A percentile compares a stretch with the other conserved stretches of the same genome.
Conservation (phyloP, 805 yeast genomes). For the Saccharomyces jurei region DNA sequence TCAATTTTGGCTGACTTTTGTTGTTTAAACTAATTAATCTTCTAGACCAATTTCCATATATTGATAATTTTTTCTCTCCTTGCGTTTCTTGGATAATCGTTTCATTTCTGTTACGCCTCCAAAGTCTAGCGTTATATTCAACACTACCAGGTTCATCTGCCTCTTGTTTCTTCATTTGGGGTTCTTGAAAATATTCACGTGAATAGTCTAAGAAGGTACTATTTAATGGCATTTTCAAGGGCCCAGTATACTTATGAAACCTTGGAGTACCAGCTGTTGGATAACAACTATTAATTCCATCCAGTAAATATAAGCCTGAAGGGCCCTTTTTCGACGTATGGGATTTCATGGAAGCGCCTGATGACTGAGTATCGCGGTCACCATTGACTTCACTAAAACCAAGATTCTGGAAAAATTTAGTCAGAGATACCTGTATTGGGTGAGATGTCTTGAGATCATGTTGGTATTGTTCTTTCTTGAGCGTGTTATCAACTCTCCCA, state of each 20-base stretch:
- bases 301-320: slow-evolving; percentile 18
- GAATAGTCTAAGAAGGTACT: slow-evolving; percentile 67
- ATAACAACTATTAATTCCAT: slow-evolving; percentile 35
- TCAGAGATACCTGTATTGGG: slow-evolving; percentile 18
- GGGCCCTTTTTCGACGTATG: slow-evolving; percentile 18
- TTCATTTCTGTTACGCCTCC: slow-evolving; percentile 90
- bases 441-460: not conserved
- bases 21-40: slow-evolving; percentile 53
- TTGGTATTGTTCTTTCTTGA: not conserved
- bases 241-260: slow-evolving; percentile 29
- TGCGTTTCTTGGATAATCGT: slow-evolving; percentile 81
- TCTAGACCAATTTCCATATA: slow-evolving; percentile 80
- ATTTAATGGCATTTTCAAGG: slow-evolving; percentile 40
- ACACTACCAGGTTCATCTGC: slow-evolving; percentile 88
- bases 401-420: slow-evolving; percentile 24
- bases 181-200: slow-evolving; percentile 90
- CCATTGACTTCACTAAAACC: slow-evolving; percentile 16
- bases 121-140: slow-evolving; percentile 69
- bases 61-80: slow-evolving; percentile 73
- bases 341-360: slow-evolving; percentile 16
- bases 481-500: not conserved
- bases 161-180: slow-evolving; percentile 81
- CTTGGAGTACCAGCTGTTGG: slow-evolving; percentile 53
- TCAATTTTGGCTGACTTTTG: slow-evolving; percentile 67
- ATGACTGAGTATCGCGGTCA: not conserved